Evolutionary conservation across 345 rosid genomes (phyloP).

Genomic region (Ceriops zippeliana): DNA sequence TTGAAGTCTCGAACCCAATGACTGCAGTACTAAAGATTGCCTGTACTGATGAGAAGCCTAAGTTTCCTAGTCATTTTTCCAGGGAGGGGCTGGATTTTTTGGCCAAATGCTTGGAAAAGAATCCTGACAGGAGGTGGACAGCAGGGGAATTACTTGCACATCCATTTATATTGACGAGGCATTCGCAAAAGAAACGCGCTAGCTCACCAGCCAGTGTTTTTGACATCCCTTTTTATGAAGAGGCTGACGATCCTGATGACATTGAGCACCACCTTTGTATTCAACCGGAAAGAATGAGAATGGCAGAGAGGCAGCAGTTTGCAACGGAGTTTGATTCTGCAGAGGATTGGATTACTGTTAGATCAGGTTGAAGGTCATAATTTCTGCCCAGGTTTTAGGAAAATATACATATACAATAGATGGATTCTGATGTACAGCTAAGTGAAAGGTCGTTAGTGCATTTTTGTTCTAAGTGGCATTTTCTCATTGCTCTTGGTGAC

Average conservation of each 20-base stretch:
- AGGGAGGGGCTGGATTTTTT: constrained; percentile 32
- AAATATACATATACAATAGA: too few relatives aligned
- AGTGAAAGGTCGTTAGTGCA: too few relatives aligned
- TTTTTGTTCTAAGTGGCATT: too few relatives aligned
- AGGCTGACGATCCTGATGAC: constrained; percentile 2
- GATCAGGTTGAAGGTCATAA: constrained; percentile 19
- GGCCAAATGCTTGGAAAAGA: constrained; percentile 31
- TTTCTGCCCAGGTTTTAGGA: too few relatives aligned
- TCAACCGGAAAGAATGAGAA: constrained; percentile 13
- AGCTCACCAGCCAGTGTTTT: constrained; percentile 32
- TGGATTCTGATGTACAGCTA: too few relatives aligned
- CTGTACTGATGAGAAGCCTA: constrained; percentile 21
- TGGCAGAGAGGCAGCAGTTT: not conserved
- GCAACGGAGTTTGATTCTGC: constrained; percentile 8
- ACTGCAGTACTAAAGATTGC: constrained; percentile 34
- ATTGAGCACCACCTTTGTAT: not conserved
- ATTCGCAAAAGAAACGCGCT: not conserved
- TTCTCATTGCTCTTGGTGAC: too few relatives aligned
- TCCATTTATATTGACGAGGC: constrained; percentile 19
- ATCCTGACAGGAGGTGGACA: constrained; percentile 27
- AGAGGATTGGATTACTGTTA: constrained; percentile 32
- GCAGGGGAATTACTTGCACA: constrained; percentile 34
- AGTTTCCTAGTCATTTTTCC: constrained; percentile 27
- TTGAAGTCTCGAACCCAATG: constrained; percentile 22
- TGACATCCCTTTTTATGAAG: constrained; percentile 5